Percentiles rank a stretch among this genome's conserved stretches.
phyloP scores from a whole-genome alignment of 805 yeast species.

The Saccharomycopsis capsularis region DNA sequence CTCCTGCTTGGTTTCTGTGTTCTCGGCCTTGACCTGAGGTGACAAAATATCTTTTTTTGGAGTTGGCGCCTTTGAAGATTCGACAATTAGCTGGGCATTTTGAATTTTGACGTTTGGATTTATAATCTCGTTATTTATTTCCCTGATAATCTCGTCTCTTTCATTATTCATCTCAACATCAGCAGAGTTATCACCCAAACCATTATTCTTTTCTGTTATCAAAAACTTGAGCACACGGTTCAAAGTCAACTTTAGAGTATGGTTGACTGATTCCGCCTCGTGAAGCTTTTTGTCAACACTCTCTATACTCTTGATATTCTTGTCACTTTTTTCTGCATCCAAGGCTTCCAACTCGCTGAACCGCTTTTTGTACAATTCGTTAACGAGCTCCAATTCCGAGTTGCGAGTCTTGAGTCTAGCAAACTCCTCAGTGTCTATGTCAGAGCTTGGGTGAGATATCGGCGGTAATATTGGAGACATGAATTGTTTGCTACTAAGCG shows the following conservation, averaged over 20 bases:
- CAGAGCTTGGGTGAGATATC: background rate
- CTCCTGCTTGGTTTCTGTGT: too few species aligned
- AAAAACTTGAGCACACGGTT: conserved; percentile 17
- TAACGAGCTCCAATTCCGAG: conserved; percentile 82
- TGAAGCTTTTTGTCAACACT: background rate
- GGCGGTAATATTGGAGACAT: conserved; percentile 10
- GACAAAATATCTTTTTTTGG: too few species aligned
- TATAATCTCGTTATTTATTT: conserved; percentile 17
- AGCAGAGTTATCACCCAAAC: background rate
- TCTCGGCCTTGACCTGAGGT: too few species aligned
- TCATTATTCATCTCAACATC: background rate
- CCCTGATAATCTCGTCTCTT: conserved; percentile 10
- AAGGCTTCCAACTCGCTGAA: conserved; percentile 64
- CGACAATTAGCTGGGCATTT: background rate
- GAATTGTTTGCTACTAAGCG: background rate
- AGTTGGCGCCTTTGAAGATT: too few species aligned
- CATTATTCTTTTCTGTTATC: conserved; percentile 4
- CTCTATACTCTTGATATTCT: too few species aligned
- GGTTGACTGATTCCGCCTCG: conserved; percentile 7
- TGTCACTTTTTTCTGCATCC: too few species aligned
- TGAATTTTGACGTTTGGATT: conserved; percentile 18
- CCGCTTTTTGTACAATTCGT: conserved; percentile 78
- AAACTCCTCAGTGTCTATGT: conserved; percentile 28
- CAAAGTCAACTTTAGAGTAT: conserved; percentile 16
- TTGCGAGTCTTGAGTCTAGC: conserved; percentile 63